Conservation (phyloP, 306 rosid species). For the Rosa multiflora region DNA sequence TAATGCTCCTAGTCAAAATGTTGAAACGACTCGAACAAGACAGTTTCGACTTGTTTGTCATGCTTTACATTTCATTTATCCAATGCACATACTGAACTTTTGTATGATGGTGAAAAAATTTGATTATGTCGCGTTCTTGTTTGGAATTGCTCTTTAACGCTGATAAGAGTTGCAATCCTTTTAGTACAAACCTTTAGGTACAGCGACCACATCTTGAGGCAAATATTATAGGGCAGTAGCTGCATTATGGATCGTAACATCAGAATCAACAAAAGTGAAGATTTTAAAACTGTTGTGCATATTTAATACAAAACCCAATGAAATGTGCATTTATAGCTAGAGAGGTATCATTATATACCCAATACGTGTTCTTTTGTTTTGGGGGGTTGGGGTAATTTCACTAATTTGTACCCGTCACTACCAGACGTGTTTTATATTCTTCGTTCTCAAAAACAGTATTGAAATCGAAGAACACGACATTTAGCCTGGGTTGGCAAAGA, state of each 20-base stretch:
- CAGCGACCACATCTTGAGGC: neutral
- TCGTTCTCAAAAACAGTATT: too few relatives aligned
- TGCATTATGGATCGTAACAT: neutral
- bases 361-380: conserved; percentile 6
- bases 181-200: neutral
- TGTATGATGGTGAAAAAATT: neutral
- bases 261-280: conserved; percentile 1
- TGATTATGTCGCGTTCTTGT: neutral
- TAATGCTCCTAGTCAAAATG: neutral
- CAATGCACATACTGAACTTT: neutral
- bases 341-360: conserved; percentile 32
- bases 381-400: too few relatives aligned
- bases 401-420: too few relatives aligned
- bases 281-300: neutral
- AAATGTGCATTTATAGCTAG: conserved; percentile 10
- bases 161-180: neutral
- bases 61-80: neutral
- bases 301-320: neutral
- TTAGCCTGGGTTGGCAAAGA: too few relatives aligned
- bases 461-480: too few relatives aligned
- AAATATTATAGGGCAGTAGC: neutral
- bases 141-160: neutral
- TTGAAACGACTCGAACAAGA: neutral
- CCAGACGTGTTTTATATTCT: too few relatives aligned
- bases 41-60: neutral